Base-by-base conservation (phyloP, 2,329 filamentous ascomycete genomes). In the Xylaria arbuscula region DNA sequence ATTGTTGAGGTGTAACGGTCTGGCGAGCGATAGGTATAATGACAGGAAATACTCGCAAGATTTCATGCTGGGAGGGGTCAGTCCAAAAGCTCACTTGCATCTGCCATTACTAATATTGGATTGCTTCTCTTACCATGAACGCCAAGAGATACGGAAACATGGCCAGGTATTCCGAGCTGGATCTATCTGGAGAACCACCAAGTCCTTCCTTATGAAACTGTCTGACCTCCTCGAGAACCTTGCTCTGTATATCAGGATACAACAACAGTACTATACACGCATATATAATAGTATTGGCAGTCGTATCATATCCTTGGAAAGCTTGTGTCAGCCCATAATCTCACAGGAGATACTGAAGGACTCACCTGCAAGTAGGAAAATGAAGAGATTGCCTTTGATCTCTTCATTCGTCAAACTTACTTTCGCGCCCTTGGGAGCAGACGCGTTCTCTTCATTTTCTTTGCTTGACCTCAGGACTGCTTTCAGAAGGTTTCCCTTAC, bases 271-370 rank as follows among this genome's bases (percentile, higher is more conserved):
- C 48, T 28, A 67, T 51, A 28, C 53, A 60, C 7, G 59, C 47
- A 47, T 64, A 67, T 48, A 59, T 64, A 15, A 67, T 67, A 15
- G 60, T 64, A 28, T 67, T 67, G 13, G 65, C 65, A 10, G 65
- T 67, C 4, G 65, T 67, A 7, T 67, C 65, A 36, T 67, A 67
- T 1, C 64, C 64, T 67, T 22, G 2, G 5, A 6, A 38, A 13
- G 24, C 7, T n/a, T 5, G 6, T 34, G n/a, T 64, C 34, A 56
- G 60, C 38, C 28, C 6, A 34, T 5, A 15, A 38, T 32, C 4
- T 15, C 15, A 22, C 51, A 13, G n/a, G 19, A 32, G n/a, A 34
- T 24, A 5, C 17, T 45, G 53, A 19, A 34, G 11, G 2, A 50
- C 61, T 1, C 40, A 64, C 62, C 62, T 40, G 62, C 62, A 2